Evolutionary conservation across 2,329 filamentous ascomycete genomes (phyloP).

Genomic region (Ceratocystis lukuohia): DNA sequence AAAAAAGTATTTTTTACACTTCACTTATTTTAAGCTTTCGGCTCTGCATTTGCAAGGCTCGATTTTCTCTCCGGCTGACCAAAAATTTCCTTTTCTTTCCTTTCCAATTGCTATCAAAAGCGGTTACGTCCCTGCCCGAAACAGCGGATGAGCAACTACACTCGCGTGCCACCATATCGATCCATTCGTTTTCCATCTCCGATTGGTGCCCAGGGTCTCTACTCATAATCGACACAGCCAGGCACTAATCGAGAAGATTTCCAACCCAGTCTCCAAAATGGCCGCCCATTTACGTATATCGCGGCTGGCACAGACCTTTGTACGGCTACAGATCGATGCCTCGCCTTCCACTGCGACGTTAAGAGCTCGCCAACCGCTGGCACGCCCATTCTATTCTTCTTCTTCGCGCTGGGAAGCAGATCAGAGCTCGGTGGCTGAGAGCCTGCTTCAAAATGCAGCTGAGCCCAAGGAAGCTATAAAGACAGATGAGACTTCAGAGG

Average conservation of each 20-base stretch:
- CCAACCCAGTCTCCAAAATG: not conserved
- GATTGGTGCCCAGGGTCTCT: too few species aligned
- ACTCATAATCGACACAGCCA: too few species aligned
- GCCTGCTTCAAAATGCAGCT: not conserved
- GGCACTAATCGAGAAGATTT: too few species aligned
- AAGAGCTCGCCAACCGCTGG: not conserved
- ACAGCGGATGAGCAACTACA: too few species aligned
- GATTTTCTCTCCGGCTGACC: not conserved
- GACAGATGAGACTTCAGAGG: not conserved
- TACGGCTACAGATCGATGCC: conserved; percentile 2
- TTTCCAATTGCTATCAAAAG: too few species aligned
- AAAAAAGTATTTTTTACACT: not conserved
- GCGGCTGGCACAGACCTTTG: conserved; percentile 11
- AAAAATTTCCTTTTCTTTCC: too few species aligned
- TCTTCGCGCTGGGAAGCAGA: not conserved
- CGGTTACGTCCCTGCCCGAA: too few species aligned
- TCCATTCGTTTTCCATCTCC: too few species aligned
- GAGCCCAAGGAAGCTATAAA: not conserved
- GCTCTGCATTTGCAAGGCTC: not conserved
- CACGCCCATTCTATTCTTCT: conserved; percentile 6
- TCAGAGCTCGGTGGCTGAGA: not conserved
- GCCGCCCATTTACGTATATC: conserved; percentile 5
- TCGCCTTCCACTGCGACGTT: not conserved
- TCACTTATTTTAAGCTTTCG: not conserved
- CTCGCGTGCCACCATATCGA: too few species aligned